Conservation (phyloP, 208 protist species). For the Crithidia fasciculata region DNA sequence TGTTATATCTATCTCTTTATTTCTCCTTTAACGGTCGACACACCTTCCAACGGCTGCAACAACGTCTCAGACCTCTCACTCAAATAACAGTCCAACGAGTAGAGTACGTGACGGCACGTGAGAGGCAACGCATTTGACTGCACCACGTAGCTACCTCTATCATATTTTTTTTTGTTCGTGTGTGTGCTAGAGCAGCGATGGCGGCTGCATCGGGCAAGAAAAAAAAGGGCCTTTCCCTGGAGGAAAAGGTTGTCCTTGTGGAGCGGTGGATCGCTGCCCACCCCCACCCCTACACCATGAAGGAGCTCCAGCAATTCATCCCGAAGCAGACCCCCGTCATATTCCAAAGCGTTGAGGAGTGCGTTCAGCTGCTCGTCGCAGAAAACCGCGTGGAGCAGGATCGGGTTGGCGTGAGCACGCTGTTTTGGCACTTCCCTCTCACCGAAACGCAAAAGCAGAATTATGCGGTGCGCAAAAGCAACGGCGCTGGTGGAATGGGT, state of each 20-base stretch:
- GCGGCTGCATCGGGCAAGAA: constrained; percentile 40
- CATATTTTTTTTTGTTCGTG: constrained; percentile 1
- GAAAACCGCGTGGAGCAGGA: constrained; percentile 73
- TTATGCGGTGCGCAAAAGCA: background rate
- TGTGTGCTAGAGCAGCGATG: background rate
- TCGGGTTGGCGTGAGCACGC: constrained; percentile 72
- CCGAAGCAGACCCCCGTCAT: constrained; percentile 82
- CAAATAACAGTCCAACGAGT: too few relatives aligned
- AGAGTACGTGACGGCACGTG: too few relatives aligned
- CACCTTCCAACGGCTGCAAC: too few relatives aligned
- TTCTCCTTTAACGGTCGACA: background rate
- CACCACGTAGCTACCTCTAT: background rate
- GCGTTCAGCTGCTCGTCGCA: constrained; percentile 75
- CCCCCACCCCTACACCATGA: constrained; percentile 79
- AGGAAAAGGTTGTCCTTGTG: constrained; percentile 76
- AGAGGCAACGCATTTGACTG: too few relatives aligned
- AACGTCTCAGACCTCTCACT: too few relatives aligned
- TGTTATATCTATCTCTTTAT: background rate
- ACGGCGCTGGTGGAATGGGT: background rate
- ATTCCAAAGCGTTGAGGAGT: constrained; percentile 84
- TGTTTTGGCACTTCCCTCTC: constrained; percentile 83
- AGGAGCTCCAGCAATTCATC: constrained; percentile 68
- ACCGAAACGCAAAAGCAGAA: constrained; percentile 41
- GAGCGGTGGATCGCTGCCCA: constrained; percentile 68
- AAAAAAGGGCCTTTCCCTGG: constrained; percentile 86